Base-by-base conservation (phyloP, 805 yeast genomes). In the Sugiyamaella floridensis region DNA sequence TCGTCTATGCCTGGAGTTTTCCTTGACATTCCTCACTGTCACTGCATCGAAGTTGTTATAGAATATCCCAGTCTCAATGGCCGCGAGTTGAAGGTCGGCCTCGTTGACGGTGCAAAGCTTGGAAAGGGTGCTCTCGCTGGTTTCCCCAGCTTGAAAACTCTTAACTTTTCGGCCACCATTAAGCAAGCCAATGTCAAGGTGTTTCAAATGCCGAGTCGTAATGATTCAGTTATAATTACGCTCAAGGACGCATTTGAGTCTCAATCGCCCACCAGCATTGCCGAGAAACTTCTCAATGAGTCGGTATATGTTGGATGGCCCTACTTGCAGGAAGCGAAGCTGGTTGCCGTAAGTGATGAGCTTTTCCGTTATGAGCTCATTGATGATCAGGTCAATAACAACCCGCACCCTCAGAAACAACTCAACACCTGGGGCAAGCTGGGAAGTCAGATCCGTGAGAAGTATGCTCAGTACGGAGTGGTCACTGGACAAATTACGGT, bases 221-320 rank as follows among this genome's bases (percentile, higher is more conserved):
- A 90, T 18, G 89, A 85, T 59, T 87, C 97, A 0, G 77, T 90
- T 75, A 78, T 89, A 32, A 71, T 93, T 57, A 72, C 78, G 1
- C 62, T 90, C 26, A 74, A 76, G 45, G 83, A 83, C 41, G 63
- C 79, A 40, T 67, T 42, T 49, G 60, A 45, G 12, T 63, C 54
- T 11, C 57, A 55, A 12, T 71, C 85, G 4, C 69, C 80, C 28
- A 83, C 80, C 48, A 86, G 85, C 56, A 76, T 88, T 61, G 83
- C 89, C 20, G 76, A 79, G 53, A 76, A 81, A 61, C 80, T 76
- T 52, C 60, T 85, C 51, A 83, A 81, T 45, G 76, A 81, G 53
- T 69, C 81, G 48, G 85, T 86, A 2, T 90, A 82, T 65, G 79
- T 86, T 11, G 80, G 83, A 60, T 93, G 96, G 92, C 99, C 99